Conservation (phyloP, 208 protist species). For the Trypanosomatidae sp. region DNA sequence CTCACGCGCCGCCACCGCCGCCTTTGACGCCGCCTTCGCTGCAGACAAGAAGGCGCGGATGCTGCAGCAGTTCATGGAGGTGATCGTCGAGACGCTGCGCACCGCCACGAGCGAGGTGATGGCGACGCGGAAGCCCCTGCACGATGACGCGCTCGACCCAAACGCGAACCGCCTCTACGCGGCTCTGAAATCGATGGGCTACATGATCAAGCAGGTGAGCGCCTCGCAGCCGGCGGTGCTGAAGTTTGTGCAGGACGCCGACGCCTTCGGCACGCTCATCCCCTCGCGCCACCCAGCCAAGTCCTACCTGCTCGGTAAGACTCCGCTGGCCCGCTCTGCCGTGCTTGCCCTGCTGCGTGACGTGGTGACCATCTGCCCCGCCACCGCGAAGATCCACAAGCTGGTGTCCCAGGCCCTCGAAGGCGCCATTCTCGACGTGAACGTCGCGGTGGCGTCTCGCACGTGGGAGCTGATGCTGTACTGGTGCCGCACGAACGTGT, state of each 20-base stretch:
- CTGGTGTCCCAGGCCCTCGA: constrained; percentile 54
- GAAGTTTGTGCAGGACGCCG: constrained; percentile 55
- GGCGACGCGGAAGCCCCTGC: constrained; percentile 42
- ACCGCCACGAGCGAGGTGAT: constrained; percentile 44
- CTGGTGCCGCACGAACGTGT: constrained; percentile 59
- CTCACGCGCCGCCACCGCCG: constrained; percentile 41
- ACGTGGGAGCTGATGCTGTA: constrained; percentile 83
- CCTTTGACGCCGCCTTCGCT: constrained; percentile 65
- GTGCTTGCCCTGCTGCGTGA: constrained; percentile 77
- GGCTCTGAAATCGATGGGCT: constrained; percentile 67
- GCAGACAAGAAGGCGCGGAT: constrained; percentile 59
- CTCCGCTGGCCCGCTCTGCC: constrained; percentile 70
- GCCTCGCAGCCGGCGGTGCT: constrained; percentile 53
- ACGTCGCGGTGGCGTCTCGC: constrained; percentile 50
- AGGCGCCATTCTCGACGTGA: constrained; percentile 44
- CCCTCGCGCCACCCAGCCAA: constrained; percentile 29
- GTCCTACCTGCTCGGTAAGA: constrained; percentile 47
- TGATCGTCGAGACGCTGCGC: constrained; percentile 44
- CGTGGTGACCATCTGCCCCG: constrained; percentile 62
- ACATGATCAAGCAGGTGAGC: constrained; percentile 79
- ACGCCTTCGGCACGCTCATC: constrained; percentile 41
- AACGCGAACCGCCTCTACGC: constrained; percentile 68
- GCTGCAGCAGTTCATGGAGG: constrained; percentile 60
- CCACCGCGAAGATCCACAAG: constrained; percentile 53
- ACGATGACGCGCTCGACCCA: constrained; percentile 68